A percentile compares a stretch with the other conserved stretches of the same genome.
Evolutionary conservation across 345 rosid species (phyloP).

Genomic region (Xanthoceras sorbifolium): DNA sequence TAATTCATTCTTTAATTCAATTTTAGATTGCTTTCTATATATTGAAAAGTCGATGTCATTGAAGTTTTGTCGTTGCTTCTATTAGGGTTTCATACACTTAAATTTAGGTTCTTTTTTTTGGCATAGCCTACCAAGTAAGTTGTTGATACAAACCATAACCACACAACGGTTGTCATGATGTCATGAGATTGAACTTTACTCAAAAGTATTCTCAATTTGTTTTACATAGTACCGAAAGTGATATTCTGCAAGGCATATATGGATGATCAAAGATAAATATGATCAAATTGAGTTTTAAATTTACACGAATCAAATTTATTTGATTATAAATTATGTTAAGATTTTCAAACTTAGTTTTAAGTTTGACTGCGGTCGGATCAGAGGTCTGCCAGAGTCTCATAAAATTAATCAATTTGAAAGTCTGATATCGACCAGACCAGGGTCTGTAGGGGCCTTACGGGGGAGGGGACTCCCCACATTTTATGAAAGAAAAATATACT

Average conservation of each 20-base stretch:
- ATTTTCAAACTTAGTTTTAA: neutral
- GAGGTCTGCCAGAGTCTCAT: no score
- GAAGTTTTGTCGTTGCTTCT: slow-evolving; percentile 16
- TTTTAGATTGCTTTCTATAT: no score
- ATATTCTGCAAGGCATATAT: neutral
- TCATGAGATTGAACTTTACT: slow-evolving; percentile 19
- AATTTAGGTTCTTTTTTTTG: slow-evolving; percentile 6
- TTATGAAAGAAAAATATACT: no score
- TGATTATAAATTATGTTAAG: neutral
- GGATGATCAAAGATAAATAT: no score
- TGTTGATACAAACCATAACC: neutral
- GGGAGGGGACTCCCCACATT: no score
- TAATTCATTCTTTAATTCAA: no score
- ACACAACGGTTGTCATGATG: neutral
- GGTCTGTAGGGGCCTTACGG: no score
- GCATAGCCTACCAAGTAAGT: neutral
- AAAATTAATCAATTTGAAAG: no score
- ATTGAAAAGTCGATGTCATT: neutral
- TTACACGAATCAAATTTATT: neutral
- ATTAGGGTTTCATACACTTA: neutral
- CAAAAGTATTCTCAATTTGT: slow-evolving; percentile 15
- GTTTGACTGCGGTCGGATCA: no score
- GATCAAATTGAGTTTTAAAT: neutral
- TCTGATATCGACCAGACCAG: no score
- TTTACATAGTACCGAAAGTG: neutral